Percentiles rank a stretch among this genome's conserved stretches.
Evolutionary conservation across 768 basidiomycete genomes (phyloP).

Genomic region (Phanerodontia chrysosporium): DNA sequence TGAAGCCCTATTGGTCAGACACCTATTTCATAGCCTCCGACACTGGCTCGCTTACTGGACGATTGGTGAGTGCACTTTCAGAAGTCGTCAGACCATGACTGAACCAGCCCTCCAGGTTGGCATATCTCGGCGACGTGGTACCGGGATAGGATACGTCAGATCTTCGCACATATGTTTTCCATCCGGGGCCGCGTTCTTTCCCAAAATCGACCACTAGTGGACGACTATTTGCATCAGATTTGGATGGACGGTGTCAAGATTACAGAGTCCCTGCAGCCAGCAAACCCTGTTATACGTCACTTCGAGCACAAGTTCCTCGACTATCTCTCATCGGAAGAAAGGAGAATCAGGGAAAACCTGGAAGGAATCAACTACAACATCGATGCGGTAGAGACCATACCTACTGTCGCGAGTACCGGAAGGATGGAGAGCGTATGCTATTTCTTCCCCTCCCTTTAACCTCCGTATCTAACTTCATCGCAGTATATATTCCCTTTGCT

Average conservation of each 20-base stretch:
- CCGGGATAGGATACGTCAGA: slow-evolving; percentile 8
- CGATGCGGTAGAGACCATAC: slow-evolving; percentile 27
- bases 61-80: slow-evolving; percentile 20
- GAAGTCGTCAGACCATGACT: neutral
- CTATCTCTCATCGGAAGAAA: slow-evolving; percentile 24
- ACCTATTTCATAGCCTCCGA: slow-evolving; percentile 14
- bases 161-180: slow-evolving; percentile 12
- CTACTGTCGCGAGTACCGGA: slow-evolving; percentile 26
- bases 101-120: slow-evolving; percentile 16
- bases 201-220: slow-evolving; percentile 20
- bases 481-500: slow-evolving; percentile 15
- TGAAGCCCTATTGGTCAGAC: no score
- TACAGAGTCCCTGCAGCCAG: slow-evolving; percentile 10
- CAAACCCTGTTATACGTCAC: slow-evolving; percentile 18
- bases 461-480: neutral
- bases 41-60: slow-evolving; percentile 34
- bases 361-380: slow-evolving; percentile 28
- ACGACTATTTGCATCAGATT: slow-evolving; percentile 24
- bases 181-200: slow-evolving; percentile 10
- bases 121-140: slow-evolving; percentile 13
- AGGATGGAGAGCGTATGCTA: slow-evolving; percentile 30
- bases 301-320: slow-evolving; percentile 22
- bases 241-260: slow-evolving; percentile 3
- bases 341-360: slow-evolving; percentile 24
- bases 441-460: neutral